A percentile compares a stretch with the other conserved stretches of the same genome.
phyloP scores from a whole-genome alignment of 2,329 filamentous ascomycete genomes.

The Fusarium odoratissimum region DNA sequence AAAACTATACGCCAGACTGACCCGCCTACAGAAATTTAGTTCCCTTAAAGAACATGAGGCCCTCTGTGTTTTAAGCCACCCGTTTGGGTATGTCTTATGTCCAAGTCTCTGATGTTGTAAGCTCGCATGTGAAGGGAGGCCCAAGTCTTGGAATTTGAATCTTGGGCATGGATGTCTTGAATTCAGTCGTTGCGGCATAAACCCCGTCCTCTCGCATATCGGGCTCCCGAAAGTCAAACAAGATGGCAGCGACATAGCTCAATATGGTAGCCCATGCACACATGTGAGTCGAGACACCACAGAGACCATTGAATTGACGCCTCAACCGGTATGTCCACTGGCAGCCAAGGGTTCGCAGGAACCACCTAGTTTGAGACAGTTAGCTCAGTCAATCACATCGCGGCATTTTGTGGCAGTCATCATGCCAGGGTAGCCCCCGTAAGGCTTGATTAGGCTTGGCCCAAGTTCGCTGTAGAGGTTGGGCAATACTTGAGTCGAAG shows the following conservation, averaged over 20 bases:
- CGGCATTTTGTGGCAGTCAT: constrained; percentile 20
- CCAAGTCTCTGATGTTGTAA: constrained; percentile 14
- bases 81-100: constrained; percentile 27
- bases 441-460: constrained; percentile 23
- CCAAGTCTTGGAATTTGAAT: constrained; percentile 20
- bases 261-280: constrained; percentile 21
- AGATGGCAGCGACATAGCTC: constrained; percentile 18
- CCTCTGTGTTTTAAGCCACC: constrained; percentile 33
- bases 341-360: constrained; percentile 43
- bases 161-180: constrained; percentile 25
- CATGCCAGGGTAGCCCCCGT: constrained; percentile 26
- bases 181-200: constrained; percentile 26
- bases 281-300: constrained; percentile 21
- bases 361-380: constrained; percentile 44
- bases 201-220: constrained; percentile 26
- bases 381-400: constrained; percentile 39
- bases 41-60: constrained; percentile 25
- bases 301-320: constrained; percentile 26
- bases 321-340: constrained; percentile 14
- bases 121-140: constrained; percentile 18
- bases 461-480: constrained; percentile 17
- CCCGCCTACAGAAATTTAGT: constrained; percentile 14
- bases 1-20: constrained; percentile 11
- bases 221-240: constrained; percentile 29
- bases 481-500: constrained; percentile 10